Conservation (phyloP, 2,329 filamentous ascomycete species). For the Thielaviopsis musarum region DNA sequence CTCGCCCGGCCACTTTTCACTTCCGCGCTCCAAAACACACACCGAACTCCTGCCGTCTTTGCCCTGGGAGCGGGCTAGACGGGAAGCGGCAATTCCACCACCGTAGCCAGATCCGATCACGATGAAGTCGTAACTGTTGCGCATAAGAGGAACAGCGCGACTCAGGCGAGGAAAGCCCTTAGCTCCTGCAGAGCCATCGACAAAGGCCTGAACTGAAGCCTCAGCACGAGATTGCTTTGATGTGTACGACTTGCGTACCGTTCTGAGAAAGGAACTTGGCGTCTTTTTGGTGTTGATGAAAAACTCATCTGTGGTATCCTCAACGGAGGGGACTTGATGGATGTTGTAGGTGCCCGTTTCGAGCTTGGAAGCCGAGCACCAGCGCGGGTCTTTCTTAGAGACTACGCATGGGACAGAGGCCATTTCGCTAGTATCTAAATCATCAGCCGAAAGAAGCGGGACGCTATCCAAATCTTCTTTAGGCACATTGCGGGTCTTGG, state of each 20-base stretch:
- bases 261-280: constrained; percentile 1
- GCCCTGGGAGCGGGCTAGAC: constrained; percentile 36
- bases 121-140: constrained; percentile 43
- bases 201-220: constrained; percentile 9
- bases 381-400: constrained; percentile 1
- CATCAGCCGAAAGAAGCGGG: background rate
- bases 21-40: constrained; percentile 46
- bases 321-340: background rate
- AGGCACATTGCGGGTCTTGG: background rate
- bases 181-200: constrained; percentile 5
- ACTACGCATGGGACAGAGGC: background rate
- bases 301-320: constrained; percentile 5
- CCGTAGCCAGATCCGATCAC: constrained; percentile 56
- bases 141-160: constrained; percentile 38
- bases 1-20: constrained; percentile 50
- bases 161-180: constrained; percentile 26
- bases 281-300: constrained; percentile 6
- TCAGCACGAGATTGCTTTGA: constrained; percentile 10
- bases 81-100: constrained; percentile 46
- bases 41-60: constrained; percentile 30
- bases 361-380: background rate
- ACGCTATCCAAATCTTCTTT: constrained; percentile 5
- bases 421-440: background rate
- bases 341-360: background rate
- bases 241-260: constrained; percentile 5